Evolutionary conservation across 1,139 yeast genomes (phyloP).

Genomic region (Saccharomyces pastorianus): DNA sequence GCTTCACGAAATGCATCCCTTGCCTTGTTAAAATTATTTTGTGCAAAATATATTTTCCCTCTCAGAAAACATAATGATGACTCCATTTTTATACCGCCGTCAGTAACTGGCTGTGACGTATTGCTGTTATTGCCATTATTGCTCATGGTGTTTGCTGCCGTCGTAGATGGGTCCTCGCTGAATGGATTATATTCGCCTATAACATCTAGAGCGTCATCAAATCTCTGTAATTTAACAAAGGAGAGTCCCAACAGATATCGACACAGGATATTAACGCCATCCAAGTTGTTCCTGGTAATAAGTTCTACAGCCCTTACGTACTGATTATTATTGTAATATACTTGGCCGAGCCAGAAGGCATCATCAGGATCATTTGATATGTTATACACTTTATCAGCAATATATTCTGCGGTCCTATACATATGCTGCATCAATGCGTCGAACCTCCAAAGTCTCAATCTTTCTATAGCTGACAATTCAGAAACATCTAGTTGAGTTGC

Average conservation of each 20-base stretch:
- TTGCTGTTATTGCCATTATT: constrained; percentile 7
- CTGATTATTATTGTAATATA: constrained; percentile 61
- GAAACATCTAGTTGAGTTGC: constrained; percentile 21
- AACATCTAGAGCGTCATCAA: constrained; percentile 85
- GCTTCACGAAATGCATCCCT: constrained; percentile 87
- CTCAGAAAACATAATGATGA: constrained; percentile 81
- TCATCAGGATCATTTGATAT: constrained; percentile 76
- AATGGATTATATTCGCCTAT: constrained; percentile 83
- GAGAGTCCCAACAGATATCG: constrained; percentile 76
- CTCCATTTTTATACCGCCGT: constrained; percentile 77
- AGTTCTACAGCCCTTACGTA: constrained; percentile 73
- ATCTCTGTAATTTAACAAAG: constrained; percentile 60
- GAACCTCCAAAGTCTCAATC: constrained; percentile 84
- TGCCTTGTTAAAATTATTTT: constrained; percentile 78
- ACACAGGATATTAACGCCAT: constrained; percentile 55
- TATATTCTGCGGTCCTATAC: constrained; percentile 78
- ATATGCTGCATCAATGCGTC: constrained; percentile 93
- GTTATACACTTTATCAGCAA: constrained; percentile 84
- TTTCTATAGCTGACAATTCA: constrained; percentile 74
- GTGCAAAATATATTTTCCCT: constrained; percentile 76
- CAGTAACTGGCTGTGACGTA: constrained; percentile 29
- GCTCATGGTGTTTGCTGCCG: constrained; percentile 18
- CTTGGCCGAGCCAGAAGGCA: constrained; percentile 95
- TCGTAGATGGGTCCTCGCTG: constrained; percentile 5
- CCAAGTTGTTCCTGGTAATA: constrained; percentile 35